A percentile compares a stretch with the other conserved stretches of the same genome.
These are phyloP conservation scores for Scutellaria minor DNA, from an alignment of 257 asterid species.

Conservation along the genomic window DNA sequence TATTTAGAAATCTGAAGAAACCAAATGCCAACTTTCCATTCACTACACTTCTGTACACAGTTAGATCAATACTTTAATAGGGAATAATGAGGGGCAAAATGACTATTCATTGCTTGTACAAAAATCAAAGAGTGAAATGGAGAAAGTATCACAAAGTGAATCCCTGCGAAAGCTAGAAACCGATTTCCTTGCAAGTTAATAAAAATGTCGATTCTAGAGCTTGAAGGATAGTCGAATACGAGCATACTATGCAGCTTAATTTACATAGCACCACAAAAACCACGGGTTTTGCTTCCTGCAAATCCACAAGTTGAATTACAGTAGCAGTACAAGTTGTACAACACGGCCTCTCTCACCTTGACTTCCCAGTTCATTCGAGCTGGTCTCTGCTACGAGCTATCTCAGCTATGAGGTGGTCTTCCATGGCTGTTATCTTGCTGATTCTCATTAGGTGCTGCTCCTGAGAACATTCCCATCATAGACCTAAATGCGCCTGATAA, in stretches of 20 bases:
- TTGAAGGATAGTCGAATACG: not conserved
- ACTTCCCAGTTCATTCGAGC: conserved; percentile 4
- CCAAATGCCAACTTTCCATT: not conserved
- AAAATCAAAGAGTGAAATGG: not conserved
- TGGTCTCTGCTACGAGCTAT: not conserved
- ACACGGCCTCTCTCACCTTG: not conserved
- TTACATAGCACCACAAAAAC: not conserved
- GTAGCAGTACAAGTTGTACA: conserved; percentile 23
- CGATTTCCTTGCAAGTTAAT: not conserved
- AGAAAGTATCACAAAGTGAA: conserved; percentile 5
- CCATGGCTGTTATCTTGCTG: conserved; percentile 50
- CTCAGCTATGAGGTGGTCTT: conserved; percentile 52
- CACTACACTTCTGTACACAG: conserved; percentile 27
- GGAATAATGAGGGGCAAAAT: conserved; percentile 13
- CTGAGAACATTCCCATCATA: conserved; percentile 75
- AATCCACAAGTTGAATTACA: conserved; percentile 4
- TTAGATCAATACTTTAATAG: not conserved
- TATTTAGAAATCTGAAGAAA: not conserved
- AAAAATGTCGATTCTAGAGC: not conserved
- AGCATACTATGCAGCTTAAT: not conserved
- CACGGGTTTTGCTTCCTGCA: not conserved
- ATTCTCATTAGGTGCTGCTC: conserved; percentile 48
- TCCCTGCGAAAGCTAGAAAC: not conserved
- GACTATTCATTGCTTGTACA: not conserved
- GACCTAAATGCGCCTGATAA: conserved; percentile 73